Percentiles rank a stretch among this genome's conserved stretches.
These are phyloP conservation scores for Trapa bicornis DNA, from an alignment of 345 rosid species.

Conservation along the genomic window DNA sequence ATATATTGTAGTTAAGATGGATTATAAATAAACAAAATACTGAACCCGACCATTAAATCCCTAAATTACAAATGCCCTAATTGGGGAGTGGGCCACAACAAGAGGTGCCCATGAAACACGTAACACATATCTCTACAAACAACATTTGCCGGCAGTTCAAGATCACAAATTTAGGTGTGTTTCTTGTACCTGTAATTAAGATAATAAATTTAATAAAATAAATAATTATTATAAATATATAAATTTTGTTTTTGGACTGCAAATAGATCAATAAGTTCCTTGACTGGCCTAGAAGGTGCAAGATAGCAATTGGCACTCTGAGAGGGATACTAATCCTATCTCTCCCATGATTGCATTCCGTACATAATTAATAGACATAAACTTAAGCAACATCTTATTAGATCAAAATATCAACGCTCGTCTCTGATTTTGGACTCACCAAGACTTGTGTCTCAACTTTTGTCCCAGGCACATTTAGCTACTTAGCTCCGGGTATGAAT, in stretches of 20 bases:
- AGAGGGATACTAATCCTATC: conserved; percentile 65
- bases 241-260: conserved; percentile 7
- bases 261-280: conserved; percentile 25
- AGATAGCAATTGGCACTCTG: conserved; percentile 69
- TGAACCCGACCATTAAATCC: too few relatives aligned
- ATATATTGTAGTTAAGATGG: too few relatives aligned
- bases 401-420: conserved; percentile 77
- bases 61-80: too few relatives aligned
- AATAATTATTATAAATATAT: too few relatives aligned
- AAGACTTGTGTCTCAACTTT: conserved; percentile 77
- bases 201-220: too few relatives aligned
- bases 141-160: too few relatives aligned
- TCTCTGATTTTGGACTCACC: conserved; percentile 79
- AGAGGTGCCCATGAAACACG: too few relatives aligned
- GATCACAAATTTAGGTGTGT: too few relatives aligned
- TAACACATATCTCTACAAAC: too few relatives aligned
- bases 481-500: conserved; percentile 64
- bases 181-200: too few relatives aligned
- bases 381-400: conserved; percentile 71
- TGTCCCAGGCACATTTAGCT: conserved; percentile 78
- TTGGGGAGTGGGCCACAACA: too few relatives aligned
- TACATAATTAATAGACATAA: conserved; percentile 81
- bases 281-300: conserved; percentile 54
- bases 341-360: conserved; percentile 84
- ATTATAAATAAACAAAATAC: too few relatives aligned